A percentile compares a stretch with the other conserved stretches of the same genome.
Evolutionary conservation across 2,329 filamentous ascomycete species (phyloP).

Genomic region (Xylariaceae sp.): DNA sequence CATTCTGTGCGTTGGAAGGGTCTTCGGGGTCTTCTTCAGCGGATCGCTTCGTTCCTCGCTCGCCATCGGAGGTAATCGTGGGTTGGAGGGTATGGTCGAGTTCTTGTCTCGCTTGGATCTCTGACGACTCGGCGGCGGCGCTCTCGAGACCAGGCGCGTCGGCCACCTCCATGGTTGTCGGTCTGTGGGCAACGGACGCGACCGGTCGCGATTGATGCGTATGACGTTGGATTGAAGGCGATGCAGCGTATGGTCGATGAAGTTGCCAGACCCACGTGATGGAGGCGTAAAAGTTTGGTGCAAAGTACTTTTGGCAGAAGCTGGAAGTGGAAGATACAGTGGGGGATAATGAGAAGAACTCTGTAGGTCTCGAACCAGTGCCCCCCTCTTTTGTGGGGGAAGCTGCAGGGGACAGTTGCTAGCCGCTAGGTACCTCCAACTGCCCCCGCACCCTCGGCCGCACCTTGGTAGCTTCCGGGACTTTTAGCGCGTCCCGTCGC

Average conservation of each 20-base stretch:
- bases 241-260: too few relatives aligned
- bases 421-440: neutral
- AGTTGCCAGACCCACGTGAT: too few relatives aligned
- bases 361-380: too few relatives aligned
- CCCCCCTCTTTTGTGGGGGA: too few relatives aligned
- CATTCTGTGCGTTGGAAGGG: constrained; percentile 50
- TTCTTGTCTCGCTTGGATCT: constrained; percentile 9
- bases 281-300: too few relatives aligned
- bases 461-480: constrained; percentile 1
- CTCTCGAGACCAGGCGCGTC: constrained; percentile 6
- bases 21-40: constrained; percentile 55
- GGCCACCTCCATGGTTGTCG: constrained; percentile 9
- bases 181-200: neutral
- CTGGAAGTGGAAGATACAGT: too few relatives aligned
- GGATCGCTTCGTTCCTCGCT: constrained; percentile 29
- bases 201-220: too few relatives aligned
- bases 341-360: too few relatives aligned
- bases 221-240: too few relatives aligned
- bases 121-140: constrained; percentile 8
- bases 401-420: too few relatives aligned
- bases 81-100: constrained; percentile 11
- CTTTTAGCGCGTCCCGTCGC: constrained; percentile 29
- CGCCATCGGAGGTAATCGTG: neutral
- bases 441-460: too few relatives aligned
- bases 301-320: too few relatives aligned